A percentile compares a stretch with the other conserved stretches of the same genome.
Evolutionary conservation across 352 stramenopile species (phyloP).

Genomic region (Pythium grandisporangium): DNA sequence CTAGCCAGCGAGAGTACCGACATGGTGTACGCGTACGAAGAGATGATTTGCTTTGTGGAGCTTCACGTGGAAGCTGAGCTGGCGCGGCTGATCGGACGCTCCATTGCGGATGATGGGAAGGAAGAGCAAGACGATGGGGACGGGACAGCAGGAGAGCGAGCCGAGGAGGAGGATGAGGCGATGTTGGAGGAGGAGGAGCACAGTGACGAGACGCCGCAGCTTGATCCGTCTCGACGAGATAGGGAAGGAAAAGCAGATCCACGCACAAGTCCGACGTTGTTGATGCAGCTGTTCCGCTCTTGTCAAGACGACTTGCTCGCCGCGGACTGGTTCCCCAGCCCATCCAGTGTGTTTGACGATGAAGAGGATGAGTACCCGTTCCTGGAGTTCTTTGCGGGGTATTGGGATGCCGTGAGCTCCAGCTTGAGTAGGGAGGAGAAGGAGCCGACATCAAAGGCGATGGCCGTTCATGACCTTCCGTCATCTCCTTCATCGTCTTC

Average conservation of each 20-base stretch:
- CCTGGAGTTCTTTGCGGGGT: conserved; percentile 7
- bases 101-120: no score
- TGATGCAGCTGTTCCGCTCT: conserved; percentile 6
- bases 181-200: no score
- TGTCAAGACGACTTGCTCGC: conserved; percentile 3
- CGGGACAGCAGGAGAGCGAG: no score
- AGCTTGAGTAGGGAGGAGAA: no score
- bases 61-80: conserved; percentile 6
- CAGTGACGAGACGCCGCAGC: no score
- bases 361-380: conserved; percentile 12
- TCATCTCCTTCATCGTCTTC: no score
- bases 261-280: conserved; percentile 1
- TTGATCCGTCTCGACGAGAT: no score
- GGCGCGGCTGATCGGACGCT: not conserved
- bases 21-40: conserved; percentile 3
- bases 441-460: no score
- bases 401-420: conserved; percentile 10
- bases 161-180: conserved; percentile 1
- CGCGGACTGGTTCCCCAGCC: conserved; percentile 7
- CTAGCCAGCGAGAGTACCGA: conserved; percentile 1
- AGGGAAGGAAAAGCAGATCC: not conserved
- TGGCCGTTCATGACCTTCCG: no score
- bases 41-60: conserved; percentile 8
- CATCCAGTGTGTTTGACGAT: conserved; percentile 6
- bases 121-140: no score